A percentile compares a stretch with the other conserved stretches of the same genome.
These are phyloP conservation scores for Handroanthus guayacan DNA, from an alignment of 257 asterid genomes.

Conservation along the genomic window DNA sequence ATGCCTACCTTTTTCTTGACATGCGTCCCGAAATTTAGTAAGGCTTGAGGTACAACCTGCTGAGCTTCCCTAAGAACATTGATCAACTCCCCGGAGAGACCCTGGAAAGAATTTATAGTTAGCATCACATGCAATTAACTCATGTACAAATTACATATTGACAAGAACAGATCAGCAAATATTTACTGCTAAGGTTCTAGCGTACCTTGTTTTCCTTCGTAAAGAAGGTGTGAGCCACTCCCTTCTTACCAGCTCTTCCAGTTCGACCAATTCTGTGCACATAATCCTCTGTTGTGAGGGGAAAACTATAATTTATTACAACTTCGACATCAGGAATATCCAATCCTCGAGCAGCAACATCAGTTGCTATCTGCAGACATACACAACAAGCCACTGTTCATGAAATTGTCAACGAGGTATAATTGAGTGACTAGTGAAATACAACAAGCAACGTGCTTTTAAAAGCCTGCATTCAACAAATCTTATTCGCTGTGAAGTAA, in stretches of 20 bases:
- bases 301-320: slow-evolving; percentile 95
- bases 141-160: slow-evolving; percentile 6
- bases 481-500: background rate
- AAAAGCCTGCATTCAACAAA: background rate
- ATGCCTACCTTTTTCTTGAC: slow-evolving; percentile 87
- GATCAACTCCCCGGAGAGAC: slow-evolving; percentile 88
- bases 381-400: slow-evolving; percentile 20
- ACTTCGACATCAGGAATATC: slow-evolving; percentile 98
- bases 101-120: slow-evolving; percentile 51
- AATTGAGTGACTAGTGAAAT: background rate
- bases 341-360: slow-evolving; percentile 97
- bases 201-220: slow-evolving; percentile 92
- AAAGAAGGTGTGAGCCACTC: slow-evolving; percentile 99
- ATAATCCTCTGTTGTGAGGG: slow-evolving; percentile 95
- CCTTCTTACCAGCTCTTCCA: slow-evolving; percentile 98
- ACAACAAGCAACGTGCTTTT: background rate
- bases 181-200: slow-evolving; percentile 6
- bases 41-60: slow-evolving; percentile 82
- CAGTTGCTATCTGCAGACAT: slow-evolving; percentile 89
- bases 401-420: background rate
- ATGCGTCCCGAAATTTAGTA: slow-evolving; percentile 93
- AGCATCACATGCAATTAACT: slow-evolving; percentile 16
- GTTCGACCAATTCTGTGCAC: slow-evolving; percentile 99
- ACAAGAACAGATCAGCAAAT: background rate
- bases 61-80: slow-evolving; percentile 95